Percentiles rank a stretch among this genome's conserved stretches.
These are phyloP conservation scores for Plasmopara muralis DNA, from an alignment of 352 stramenopile genomes.

Conservation along the genomic window DNA sequence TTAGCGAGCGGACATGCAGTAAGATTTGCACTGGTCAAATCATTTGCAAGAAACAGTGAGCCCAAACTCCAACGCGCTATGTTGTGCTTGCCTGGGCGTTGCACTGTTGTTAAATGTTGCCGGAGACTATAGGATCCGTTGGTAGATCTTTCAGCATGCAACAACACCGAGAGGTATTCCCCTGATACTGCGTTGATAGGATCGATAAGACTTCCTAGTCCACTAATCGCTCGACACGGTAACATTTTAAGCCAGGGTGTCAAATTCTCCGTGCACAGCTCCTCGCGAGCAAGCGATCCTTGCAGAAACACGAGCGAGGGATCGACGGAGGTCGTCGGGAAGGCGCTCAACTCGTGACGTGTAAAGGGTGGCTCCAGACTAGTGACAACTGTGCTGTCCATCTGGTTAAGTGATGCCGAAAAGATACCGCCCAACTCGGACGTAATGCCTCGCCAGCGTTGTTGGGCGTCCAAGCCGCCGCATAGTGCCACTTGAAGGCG, in stretches of 20 bases:
- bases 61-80: conserved; percentile 32
- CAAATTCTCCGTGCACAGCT: conserved; percentile 86
- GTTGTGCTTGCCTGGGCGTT: conserved; percentile 23
- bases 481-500: conserved; percentile 50
- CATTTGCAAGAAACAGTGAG: conserved; percentile 39
- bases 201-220: conserved; percentile 64
- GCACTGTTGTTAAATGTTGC: conserved; percentile 58
- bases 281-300: conserved; percentile 65
- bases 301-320: conserved; percentile 36
- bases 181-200: conserved; percentile 66
- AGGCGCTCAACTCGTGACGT: conserved; percentile 14
- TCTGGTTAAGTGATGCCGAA: conserved; percentile 78
- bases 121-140: conserved; percentile 30
- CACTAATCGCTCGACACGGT: conserved; percentile 55
- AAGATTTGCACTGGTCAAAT: conserved; percentile 10
- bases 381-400: conserved; percentile 48
- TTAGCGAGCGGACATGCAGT: conserved; percentile 34
- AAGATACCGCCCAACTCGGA: conserved; percentile 72
- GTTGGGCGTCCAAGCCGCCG: conserved; percentile 12
- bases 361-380: not conserved
- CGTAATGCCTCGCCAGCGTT: conserved; percentile 64
- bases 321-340: conserved; percentile 6
- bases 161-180: conserved; percentile 57
- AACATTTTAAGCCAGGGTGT: conserved; percentile 86
- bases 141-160: conserved; percentile 31